Evolutionary conservation across 768 basidiomycete genomes (phyloP).

Genomic region (Suillus lakei): DNA sequence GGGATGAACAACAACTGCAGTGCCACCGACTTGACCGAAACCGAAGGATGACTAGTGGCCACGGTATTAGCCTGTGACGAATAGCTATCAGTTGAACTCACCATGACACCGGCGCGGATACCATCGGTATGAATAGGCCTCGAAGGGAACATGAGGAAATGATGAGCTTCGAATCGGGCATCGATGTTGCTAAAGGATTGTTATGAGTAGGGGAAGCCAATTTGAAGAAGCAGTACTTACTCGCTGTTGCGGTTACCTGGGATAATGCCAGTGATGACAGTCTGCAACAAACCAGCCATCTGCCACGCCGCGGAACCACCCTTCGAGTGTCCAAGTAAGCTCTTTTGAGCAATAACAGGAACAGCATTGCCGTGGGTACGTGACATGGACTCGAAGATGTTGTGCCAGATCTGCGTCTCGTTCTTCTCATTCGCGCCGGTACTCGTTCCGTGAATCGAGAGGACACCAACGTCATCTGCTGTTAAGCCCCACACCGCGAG

Average conservation of each 20-base stretch:
- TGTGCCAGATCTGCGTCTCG: constrained; percentile 96
- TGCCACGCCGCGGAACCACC: constrained; percentile 99
- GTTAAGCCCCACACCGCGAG: constrained; percentile 96
- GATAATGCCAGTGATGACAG: constrained; percentile 81
- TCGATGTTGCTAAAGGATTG: constrained; percentile 78
- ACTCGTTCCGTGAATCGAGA: constrained; percentile 90
- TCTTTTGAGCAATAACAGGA: constrained; percentile 97
- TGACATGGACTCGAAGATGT: constrained; percentile 85
- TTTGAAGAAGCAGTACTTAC: constrained; percentile 52
- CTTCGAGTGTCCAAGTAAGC: constrained; percentile 95
- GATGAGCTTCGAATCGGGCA: constrained; percentile 86
- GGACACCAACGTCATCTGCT: constrained; percentile 89
- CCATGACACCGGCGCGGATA: constrained; percentile 87
- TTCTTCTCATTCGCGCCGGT: constrained; percentile 95
- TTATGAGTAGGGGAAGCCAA: constrained; percentile 2
- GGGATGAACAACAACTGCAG: constrained; percentile 86
- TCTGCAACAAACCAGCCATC: constrained; percentile 89
- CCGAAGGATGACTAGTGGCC: constrained; percentile 83
- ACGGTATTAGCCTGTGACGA: neutral
- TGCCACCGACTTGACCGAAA: constrained; percentile 98
- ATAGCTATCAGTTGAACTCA: constrained; percentile 35
- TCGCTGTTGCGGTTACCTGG: constrained; percentile 97
- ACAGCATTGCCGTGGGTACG: constrained; percentile 96
- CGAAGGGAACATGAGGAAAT: constrained; percentile 96
- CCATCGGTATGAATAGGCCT: constrained; percentile 95